phyloP scores from a whole-genome alignment of 2,329 filamentous ascomycete species.

The Orbilia javanica region DNA sequence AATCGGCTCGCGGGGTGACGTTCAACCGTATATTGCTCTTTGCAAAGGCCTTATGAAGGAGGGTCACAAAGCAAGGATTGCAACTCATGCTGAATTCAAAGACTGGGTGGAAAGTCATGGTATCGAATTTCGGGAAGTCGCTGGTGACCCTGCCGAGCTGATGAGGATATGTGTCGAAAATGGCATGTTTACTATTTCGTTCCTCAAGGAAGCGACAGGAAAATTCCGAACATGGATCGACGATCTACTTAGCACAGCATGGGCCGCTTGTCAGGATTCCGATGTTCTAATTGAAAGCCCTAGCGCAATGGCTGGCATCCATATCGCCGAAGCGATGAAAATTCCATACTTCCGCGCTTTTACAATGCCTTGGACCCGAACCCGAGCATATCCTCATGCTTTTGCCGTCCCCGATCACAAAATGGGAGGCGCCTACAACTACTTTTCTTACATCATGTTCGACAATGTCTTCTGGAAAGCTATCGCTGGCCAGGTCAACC shows the following conservation, averaged over 20 bases:
- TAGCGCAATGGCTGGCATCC: constrained; percentile 96
- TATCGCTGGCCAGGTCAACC: constrained; percentile 89
- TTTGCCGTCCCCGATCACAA: constrained; percentile 94
- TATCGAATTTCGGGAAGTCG: constrained; percentile 89
- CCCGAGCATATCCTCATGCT: constrained; percentile 93
- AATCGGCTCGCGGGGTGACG: constrained; percentile 94
- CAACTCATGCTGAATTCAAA: constrained; percentile 90
- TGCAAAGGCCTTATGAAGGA: constrained; percentile 91
- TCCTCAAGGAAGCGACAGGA: constrained; percentile 85
- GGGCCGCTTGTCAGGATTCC: constrained; percentile 83
- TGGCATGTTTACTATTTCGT: constrained; percentile 94
- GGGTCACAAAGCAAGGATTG: constrained; percentile 87
- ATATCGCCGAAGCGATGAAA: constrained; percentile 90
- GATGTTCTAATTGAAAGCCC: constrained; percentile 95
- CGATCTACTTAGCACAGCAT: constrained; percentile 83
- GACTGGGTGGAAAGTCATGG: constrained; percentile 91
- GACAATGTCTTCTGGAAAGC: constrained; percentile 97
- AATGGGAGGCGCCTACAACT: constrained; percentile 95
- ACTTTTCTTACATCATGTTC: constrained; percentile 94
- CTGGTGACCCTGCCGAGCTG: constrained; percentile 90
- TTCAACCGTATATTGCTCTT: constrained; percentile 96
- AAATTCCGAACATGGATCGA: constrained; percentile 81
- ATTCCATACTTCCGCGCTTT: constrained; percentile 98
- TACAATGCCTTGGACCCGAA: constrained; percentile 98
- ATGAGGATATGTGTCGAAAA: constrained; percentile 98